Evolutionary conservation across 306 rosid species (phyloP), one percentile per base, ranked within the genome.

Genomic region (Inga laurina): DNA sequence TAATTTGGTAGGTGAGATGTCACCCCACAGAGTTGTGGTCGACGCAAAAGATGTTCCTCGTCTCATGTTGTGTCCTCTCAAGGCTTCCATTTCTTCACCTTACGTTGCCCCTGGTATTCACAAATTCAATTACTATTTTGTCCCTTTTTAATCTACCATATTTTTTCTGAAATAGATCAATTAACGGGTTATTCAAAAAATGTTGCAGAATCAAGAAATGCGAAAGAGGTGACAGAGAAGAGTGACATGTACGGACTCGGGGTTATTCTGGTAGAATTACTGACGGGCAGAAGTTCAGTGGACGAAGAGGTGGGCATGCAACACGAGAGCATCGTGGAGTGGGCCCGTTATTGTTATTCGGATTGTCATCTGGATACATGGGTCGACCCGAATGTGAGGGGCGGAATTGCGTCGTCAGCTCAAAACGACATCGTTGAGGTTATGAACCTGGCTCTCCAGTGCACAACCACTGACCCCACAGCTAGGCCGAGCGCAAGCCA

Each of bases 341-440:
- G 99, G 99, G 98, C 99, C 70, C 87, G 97, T 3, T 91, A 91
- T 71, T 92, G 95, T 75, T 97, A 97, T 83, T 85, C 97, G 8
- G 93, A 94, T 16, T 89, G 94, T 75, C 95, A 86, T 79, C 75
- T 91, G 45, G 95, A 97, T 84, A 79, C 76, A 84, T 97, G 99
- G 99, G 80, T 92, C 2, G 98, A 94, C 81, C 82, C 86, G 9
- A 46, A 52, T 52, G 84, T 94, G 46, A 85, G 85, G 59, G 94
- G 89, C 76, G 87, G 83, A 35, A 59, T 72, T 22, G n/a, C 37
- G 1, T 12, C 79, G 27, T 32, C 14, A 18, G 49, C 77, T 64
- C 90, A 82, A 37, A 89, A 90, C 76, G 91, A 92, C 84, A 71
- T 97, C 75, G 97, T 92, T 5, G 90, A 89, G 80, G 82, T 81